Evolutionary conservation across 129 eudicot genomes (phyloP), one percentile per base, ranked within the genome.

Genomic region (Arctium lappa): DNA sequence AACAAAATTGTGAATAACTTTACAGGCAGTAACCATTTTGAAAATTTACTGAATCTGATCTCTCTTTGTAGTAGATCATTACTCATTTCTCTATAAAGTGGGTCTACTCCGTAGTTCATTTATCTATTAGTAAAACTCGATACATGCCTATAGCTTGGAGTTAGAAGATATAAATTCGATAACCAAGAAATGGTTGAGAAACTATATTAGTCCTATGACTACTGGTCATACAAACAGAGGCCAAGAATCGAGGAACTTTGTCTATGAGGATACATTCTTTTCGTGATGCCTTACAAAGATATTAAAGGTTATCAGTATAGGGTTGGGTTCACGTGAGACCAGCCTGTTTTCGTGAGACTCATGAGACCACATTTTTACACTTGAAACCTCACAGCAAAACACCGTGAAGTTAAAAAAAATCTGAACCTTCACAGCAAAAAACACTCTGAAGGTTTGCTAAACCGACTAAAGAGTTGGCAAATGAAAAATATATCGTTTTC

Each of bases 171-270:
- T 40, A 29, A 42, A 42, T 42, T 40, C 18, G 15, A 74, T 48
- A 74, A 74, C 31, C 37, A 74, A 74, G 4, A 38, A 32, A 42
- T 74, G 18, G 27, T 42, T 22, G 1, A 42, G 36, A 74, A 74
- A 40, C 63, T 40, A 27, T 42, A 74, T 18, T 13, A 74, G 78
- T 40, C 22, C 62, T 74, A 42, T 31, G 6, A 63, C 18, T 37
- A 31, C n/a, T 60, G 48, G 69, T 53, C 62, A 77, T 77, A 16
- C 38, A 40, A 74, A 74, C 78, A 18, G 78, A 74, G 31, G 37
- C 78, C 22, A 44, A 74, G 78, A 74, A 74, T 8, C 6, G 18
- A 74, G 39, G 56, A 73, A 40, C 2, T 74, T 44, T 27, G 18
- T 60, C 32, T 74, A 11, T 46, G 56, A 48, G 9, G 70, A 77